Evolutionary conservation across 192 early-diverging fungal genomes (phyloP), one percentile per base, ranked within the genome.

Genomic region (Entomortierella chlamydospora): DNA sequence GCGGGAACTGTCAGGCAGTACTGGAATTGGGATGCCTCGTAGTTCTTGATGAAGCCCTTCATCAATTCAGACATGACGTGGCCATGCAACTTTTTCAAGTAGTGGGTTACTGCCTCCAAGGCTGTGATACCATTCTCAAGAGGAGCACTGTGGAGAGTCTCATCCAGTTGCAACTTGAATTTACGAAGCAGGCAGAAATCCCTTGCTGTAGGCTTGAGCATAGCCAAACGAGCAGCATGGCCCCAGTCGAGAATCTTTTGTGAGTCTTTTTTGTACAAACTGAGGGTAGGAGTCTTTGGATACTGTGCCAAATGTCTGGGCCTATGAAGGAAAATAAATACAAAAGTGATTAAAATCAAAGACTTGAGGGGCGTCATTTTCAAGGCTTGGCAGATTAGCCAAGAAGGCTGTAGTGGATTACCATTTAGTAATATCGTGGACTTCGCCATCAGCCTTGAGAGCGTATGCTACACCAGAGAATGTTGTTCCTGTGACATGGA

Each of bases 1-100:
- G 86, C 86, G 7, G 86, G 86, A 12, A 87, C 86, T 3, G 86
- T 87, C 9, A 87, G 60, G 55, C 82, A 86, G 54, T 85, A 85
- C 42, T 82, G 72, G 61, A 85, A 83, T 45, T 83, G 72, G 7
- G 31, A 45, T n/a, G 77, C 37, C 23, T 64, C 66, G 47, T 83
- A 85, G 54, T 73, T 85, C 25, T 71, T 72, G 22, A 82, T 70
- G 34, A 83, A 78, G 1, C 82, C 78, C 66, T 69, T 85, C 67
- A 69, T 77, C 25, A 85, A 28, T 42, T 85, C 84, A 12, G 54
- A 51, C 64, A 85, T 60, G 39, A 83, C 81, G 42, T 85, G 79
- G 0, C 47, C 64, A 23, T 85, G 84, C 0, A 85, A 43, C 20
- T 64, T 73, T 20, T 69, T 55, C 25, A 85, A 51, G 30, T 85